Percentiles rank a stretch among this genome's conserved stretches.
phyloP scores from a whole-genome alignment of 129 eudicot genomes.

The Tagetes erecta region DNA sequence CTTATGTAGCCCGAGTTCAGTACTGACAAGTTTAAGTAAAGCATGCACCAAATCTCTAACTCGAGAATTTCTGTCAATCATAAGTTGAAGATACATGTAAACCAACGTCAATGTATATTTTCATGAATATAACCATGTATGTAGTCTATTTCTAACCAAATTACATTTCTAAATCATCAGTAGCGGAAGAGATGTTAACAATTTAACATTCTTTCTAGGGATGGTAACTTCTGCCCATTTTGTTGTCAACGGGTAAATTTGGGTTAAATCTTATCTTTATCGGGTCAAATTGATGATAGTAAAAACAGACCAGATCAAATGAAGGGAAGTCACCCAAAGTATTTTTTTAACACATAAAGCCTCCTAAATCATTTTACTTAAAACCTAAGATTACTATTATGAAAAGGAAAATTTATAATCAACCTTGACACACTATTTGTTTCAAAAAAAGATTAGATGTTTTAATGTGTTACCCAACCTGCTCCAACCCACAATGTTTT shows the following conservation, averaged over 20 bases:
- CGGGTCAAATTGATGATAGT: not conserved
- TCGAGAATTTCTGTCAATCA: conserved; percentile 67
- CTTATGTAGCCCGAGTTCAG: conserved; percentile 61
- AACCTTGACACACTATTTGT: not conserved
- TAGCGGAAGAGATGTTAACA: not conserved
- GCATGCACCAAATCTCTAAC: conserved; percentile 90
- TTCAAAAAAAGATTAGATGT: not conserved
- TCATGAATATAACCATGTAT: not conserved
- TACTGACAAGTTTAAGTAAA: conserved; percentile 62
- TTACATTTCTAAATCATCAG: not conserved
- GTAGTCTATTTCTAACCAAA: not conserved
- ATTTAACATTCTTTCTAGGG: not conserved
- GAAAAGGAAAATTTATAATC: not conserved
- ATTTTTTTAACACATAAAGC: not conserved
- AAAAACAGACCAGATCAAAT: not conserved
- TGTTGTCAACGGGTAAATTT: not conserved
- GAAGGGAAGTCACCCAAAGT: not conserved
- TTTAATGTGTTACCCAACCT: not conserved
- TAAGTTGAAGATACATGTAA: not conserved
- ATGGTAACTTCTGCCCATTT: not conserved
- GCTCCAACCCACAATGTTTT: not conserved
- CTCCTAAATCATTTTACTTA: not conserved
- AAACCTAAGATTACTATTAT: not conserved
- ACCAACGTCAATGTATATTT: not conserved
- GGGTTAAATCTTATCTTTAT: not conserved